Base-by-base conservation (phyloP, 345 rosid genomes). In the Pistacia atlantica region DNA sequence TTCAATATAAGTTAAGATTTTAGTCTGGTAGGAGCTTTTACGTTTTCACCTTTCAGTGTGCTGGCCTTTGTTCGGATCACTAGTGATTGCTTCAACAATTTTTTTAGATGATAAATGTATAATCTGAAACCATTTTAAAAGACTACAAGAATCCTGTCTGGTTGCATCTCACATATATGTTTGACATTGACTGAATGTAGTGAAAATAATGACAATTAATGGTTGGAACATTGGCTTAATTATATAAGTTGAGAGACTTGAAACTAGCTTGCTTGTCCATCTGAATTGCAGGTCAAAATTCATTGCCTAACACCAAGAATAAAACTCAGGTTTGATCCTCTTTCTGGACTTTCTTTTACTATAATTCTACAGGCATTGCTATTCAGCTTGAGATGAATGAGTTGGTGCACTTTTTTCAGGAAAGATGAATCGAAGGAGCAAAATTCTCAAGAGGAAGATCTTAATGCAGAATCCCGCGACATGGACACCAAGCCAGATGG, bases 261-360 rank as follows among this genome's bases (percentile, higher is more conserved):
- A 72, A 35, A 3, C 10, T 48, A 12, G 58, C 67, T 59, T 62
- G 75, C 1, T 54, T 70, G 45, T 49, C 22, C 31, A 18, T 55
- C 69, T 72, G 33, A 80, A 78, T 76, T 80, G 60, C 90, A 87
- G 94, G 76, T 83, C 68, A 84, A 77, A 59, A 78, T 88, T 74
- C 87, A 87, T 25, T 87, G 90, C 79, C 75, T 81, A 67, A 86
- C 88, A 52, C 89, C 89, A 67, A 86, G 79, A 64, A 22, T 69
- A 72, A 79, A 83, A 35, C 83, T 73, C 46, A 83, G 88, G 91
- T 87, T 28, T 38, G 82, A 69, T 52, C 28, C 60, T 46, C 42
- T 20, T 6, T 3, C 11, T 17, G 52, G 67, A 25, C 25, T 22
- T 45, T 62, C 28, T 16, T 25, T 38, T 46, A 16, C n/a, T 38